Percentiles rank a stretch among this genome's conserved stretches.
These are phyloP conservation scores for Zymoseptoria ardabiliae DNA, from an alignment of 2,329 filamentous ascomycete genomes.

Conservation along the genomic window DNA sequence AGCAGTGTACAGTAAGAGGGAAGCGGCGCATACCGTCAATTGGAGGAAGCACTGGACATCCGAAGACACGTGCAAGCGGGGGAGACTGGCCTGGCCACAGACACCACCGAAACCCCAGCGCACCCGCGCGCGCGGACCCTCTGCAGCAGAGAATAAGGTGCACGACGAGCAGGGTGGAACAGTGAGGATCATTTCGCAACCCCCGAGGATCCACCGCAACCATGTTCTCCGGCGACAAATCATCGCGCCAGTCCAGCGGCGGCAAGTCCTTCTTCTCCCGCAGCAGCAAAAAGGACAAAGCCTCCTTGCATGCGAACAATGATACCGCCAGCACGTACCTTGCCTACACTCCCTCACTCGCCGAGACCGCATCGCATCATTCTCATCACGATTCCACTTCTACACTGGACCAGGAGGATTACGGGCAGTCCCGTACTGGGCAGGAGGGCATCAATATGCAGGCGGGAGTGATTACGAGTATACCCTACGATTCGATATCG, in stretches of 20 bases:
- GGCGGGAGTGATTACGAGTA: slow-evolving; percentile 77
- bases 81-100: slow-evolving; percentile 12
- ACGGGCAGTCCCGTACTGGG: slow-evolving; percentile 22
- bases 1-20: not conserved
- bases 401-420: slow-evolving; percentile 24
- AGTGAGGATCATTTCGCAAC: not conserved
- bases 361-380: slow-evolving; percentile 64
- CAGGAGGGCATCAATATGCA: slow-evolving; percentile 59
- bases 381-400: slow-evolving; percentile 55
- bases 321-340: slow-evolving; percentile 53
- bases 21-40: not conserved
- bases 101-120: not conserved
- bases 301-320: slow-evolving; percentile 41
- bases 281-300: slow-evolving; percentile 62
- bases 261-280: slow-evolving; percentile 82
- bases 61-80: not conserved
- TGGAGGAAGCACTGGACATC: not conserved
- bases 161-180: not conserved
- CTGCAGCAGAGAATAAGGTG: slow-evolving; percentile 3
- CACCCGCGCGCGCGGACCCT: not conserved
- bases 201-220: not conserved
- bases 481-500: slow-evolving; percentile 70
- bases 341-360: slow-evolving; percentile 58
- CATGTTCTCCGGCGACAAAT: slow-evolving; percentile 51
- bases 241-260: slow-evolving; percentile 74